Conservation (phyloP, 2,329 filamentous ascomycete genomes). For the Verticillium klebahnii region DNA sequence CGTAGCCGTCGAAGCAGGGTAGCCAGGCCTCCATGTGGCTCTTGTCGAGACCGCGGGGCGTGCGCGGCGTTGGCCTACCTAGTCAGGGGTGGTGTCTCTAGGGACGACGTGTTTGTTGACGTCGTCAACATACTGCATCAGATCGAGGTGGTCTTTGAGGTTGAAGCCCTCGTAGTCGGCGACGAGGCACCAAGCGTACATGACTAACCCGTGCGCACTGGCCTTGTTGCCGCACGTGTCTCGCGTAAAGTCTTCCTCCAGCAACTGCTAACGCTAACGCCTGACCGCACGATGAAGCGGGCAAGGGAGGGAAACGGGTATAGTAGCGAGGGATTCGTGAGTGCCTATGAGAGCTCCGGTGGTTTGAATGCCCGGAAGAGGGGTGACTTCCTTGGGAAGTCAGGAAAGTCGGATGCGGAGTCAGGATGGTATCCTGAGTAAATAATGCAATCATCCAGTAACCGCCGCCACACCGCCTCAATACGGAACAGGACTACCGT, state of each 20-base stretch:
- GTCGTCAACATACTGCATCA: not conserved
- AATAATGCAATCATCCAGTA: too few relatives aligned
- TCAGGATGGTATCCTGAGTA: too few relatives aligned
- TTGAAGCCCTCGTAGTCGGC: too few relatives aligned
- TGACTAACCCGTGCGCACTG: too few relatives aligned
- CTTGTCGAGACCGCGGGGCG: too few relatives aligned
- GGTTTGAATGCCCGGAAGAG: not conserved
- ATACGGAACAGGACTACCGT: too few relatives aligned
- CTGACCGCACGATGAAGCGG: not conserved
- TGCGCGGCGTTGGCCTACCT: too few relatives aligned
- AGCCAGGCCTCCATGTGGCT: not conserved
- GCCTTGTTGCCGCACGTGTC: too few relatives aligned
- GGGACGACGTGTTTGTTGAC: too few relatives aligned
- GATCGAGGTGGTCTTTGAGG: not conserved
- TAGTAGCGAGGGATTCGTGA: not conserved
- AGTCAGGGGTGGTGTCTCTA: too few relatives aligned
- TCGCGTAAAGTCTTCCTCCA: not conserved
- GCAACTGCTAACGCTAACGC: not conserved
- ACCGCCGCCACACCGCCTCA: too few relatives aligned
- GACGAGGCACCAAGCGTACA: too few relatives aligned
- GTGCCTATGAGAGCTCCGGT: not conserved
- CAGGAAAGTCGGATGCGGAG: not conserved
- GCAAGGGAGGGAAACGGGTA: not conserved
- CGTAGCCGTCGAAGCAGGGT: not conserved
- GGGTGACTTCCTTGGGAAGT: not conserved